phyloP scores from a whole-genome alignment of 148 eudicot species.

The Cornus controversa region DNA sequence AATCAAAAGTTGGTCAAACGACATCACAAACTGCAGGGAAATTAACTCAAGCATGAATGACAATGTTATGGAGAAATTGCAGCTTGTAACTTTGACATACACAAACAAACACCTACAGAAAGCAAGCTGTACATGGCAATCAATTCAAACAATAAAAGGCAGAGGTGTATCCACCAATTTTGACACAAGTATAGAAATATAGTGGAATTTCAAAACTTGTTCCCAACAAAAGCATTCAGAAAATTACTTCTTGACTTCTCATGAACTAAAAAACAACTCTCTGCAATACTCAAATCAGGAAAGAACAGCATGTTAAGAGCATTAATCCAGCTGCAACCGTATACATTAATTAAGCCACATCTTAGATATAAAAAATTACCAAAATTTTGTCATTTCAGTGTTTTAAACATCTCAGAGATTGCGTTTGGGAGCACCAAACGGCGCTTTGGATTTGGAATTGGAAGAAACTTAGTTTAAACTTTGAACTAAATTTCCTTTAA shows the following conservation, averaged over 20 bases:
- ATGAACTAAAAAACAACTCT: neutral
- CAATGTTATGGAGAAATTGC: neutral
- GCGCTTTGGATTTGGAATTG: no score
- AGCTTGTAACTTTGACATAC: neutral
- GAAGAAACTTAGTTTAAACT: no score
- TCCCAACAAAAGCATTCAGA: neutral
- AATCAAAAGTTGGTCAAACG: neutral
- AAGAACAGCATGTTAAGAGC: neutral
- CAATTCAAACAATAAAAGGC: neutral
- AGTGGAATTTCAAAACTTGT: neutral
- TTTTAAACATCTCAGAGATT: no score
- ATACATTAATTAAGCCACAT: neutral
- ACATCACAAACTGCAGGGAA: neutral
- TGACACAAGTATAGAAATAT: neutral
- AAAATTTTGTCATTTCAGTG: neutral
- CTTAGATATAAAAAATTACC: neutral
- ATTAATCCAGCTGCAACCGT: neutral
- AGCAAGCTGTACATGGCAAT: neutral
- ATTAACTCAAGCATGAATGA: neutral
- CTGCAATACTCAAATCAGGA: neutral
- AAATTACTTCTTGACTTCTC: neutral
- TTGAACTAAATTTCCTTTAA: no score
- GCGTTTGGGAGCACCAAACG: no score
- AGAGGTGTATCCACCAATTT: constrained; percentile 1
- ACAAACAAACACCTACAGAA: neutral